These are phyloP conservation scores for Yamadazyma diddensiae DNA, from an alignment of 1,139 yeast species.

Conservation along the genomic window DNA sequence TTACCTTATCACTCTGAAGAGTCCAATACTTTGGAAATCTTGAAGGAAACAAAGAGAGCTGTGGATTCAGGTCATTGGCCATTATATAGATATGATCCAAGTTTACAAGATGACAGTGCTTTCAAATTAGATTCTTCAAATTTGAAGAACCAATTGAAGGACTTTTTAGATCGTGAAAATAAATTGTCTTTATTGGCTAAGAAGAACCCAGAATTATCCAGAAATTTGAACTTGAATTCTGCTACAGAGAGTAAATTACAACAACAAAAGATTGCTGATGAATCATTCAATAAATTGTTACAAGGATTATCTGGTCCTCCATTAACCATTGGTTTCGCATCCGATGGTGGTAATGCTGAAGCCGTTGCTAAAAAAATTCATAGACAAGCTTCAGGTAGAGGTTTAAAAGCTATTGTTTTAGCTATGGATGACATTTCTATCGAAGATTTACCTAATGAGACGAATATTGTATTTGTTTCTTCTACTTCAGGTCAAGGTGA, in stretches of 20 bases:
- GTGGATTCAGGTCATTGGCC: slow-evolving; percentile 98
- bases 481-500: slow-evolving; percentile 99
- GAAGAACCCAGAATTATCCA: slow-evolving; percentile 71
- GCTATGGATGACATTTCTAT: slow-evolving; percentile 84
- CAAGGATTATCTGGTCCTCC: slow-evolving; percentile 95
- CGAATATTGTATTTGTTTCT: slow-evolving; percentile 75
- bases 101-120: slow-evolving; percentile 39
- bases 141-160: slow-evolving; percentile 70
- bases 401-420: slow-evolving; percentile 71
- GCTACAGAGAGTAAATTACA: slow-evolving; percentile 53
- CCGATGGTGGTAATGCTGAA: slow-evolving; percentile 95
- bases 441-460: slow-evolving; percentile 79
- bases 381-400: slow-evolving; percentile 82
- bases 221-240: slow-evolving; percentile 67
- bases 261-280: slow-evolving; percentile 70
- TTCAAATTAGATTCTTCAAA: slow-evolving; percentile 85
- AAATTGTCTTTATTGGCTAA: slow-evolving; percentile 72
- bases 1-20: slow-evolving; percentile 70
- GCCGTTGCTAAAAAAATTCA: slow-evolving; percentile 76
- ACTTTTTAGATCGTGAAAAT: slow-evolving; percentile 86
- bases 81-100: slow-evolving; percentile 80
- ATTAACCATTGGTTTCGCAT: slow-evolving; percentile 82
- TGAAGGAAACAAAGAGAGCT: slow-evolving; percentile 85
- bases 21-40: slow-evolving; percentile 68
- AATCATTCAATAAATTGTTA: slow-evolving; percentile 70